Evolutionary conservation across 2,329 filamentous ascomycete species (phyloP).

Genomic region (Lizonia empirigonia): DNA sequence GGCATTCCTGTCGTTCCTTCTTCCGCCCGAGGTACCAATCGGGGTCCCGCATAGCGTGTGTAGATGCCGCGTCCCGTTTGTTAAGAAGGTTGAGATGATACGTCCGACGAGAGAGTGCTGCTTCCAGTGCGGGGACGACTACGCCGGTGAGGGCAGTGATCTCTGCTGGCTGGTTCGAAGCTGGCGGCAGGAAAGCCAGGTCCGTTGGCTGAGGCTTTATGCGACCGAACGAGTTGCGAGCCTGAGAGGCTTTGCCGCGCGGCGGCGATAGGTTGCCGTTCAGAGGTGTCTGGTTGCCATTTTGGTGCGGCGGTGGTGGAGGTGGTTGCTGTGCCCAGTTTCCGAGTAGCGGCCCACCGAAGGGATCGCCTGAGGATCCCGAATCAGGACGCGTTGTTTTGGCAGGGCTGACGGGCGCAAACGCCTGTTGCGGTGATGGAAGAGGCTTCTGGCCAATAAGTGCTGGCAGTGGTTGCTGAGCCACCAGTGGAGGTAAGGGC

Average conservation of each 20-base stretch:
- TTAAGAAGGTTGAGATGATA: conserved; percentile 60
- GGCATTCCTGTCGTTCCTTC: conserved; percentile 62
- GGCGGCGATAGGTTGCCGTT: conserved; percentile 11
- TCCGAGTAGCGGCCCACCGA: conserved; percentile 30
- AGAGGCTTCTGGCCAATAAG: conserved; percentile 35
- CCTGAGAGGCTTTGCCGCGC: conserved; percentile 26
- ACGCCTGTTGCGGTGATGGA: conserved; percentile 31
- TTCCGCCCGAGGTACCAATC: conserved; percentile 52
- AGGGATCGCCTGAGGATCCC: conserved; percentile 37
- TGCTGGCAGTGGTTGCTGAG: conserved; percentile 35
- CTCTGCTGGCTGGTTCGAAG: conserved; percentile 64
- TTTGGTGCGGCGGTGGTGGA: conserved; percentile 5
- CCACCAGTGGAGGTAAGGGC: conserved; percentile 26
- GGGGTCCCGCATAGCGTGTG: conserved; percentile 62
- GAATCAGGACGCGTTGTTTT: conserved; percentile 28
- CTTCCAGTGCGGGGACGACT: conserved; percentile 89
- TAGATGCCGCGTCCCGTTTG: conserved; percentile 46
- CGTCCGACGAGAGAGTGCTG: conserved; percentile 80
- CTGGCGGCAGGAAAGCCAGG: conserved; percentile 38
- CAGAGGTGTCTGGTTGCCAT: not conserved
- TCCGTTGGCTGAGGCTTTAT: conserved; percentile 31
- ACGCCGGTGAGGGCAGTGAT: conserved; percentile 89
- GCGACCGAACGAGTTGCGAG: conserved; percentile 39
- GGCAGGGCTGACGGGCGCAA: conserved; percentile 25
- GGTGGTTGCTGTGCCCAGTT: not conserved